Conservation (phyloP, 768 basidiomycete species). For the Leccinum subgranulosum region DNA sequence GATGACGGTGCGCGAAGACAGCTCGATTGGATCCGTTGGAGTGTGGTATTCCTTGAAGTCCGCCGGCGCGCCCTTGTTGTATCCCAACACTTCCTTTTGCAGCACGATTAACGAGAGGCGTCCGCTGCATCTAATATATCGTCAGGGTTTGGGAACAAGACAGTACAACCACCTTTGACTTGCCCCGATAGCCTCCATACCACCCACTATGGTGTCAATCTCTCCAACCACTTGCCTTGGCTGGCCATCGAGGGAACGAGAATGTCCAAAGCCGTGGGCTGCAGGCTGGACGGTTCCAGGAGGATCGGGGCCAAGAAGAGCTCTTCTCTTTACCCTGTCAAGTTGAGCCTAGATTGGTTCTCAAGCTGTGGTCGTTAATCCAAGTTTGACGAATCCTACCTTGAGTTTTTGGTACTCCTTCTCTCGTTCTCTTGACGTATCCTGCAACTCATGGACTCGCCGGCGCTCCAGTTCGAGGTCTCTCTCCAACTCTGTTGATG, state of each 20-base stretch:
- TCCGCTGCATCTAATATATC: slow-evolving; percentile 60
- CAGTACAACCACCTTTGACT: not conserved
- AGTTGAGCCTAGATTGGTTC: slow-evolving; percentile 53
- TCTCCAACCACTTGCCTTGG: slow-evolving; percentile 19
- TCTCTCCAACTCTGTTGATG: slow-evolving; percentile 61
- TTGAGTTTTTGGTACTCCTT: slow-evolving; percentile 89
- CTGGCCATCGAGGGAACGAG: slow-evolving; percentile 17
- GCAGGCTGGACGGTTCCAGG: slow-evolving; percentile 15
- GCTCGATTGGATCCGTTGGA: slow-evolving; percentile 22
- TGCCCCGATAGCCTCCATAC: slow-evolving; percentile 67
- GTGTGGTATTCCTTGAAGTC: slow-evolving; percentile 27
- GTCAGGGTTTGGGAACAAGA: slow-evolving; percentile 2
- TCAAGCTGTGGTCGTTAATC: not conserved
- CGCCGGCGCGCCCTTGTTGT: slow-evolving; percentile 33
- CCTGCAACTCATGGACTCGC: slow-evolving; percentile 71
- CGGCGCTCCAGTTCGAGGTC: slow-evolving; percentile 79
- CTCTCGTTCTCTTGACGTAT: slow-evolving; percentile 70
- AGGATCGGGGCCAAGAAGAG: slow-evolving; percentile 53
- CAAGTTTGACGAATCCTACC: slow-evolving; percentile 32
- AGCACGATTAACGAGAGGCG: slow-evolving; percentile 57
- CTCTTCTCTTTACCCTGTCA: slow-evolving; percentile 81
- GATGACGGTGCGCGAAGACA: slow-evolving; percentile 41
- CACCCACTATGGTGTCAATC: slow-evolving; percentile 53
- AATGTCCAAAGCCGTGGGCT: slow-evolving; percentile 13
- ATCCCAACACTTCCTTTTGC: slow-evolving; percentile 29